Conservation (phyloP, 2,329 filamentous ascomycete genomes). For the Fusarium virguliforme region DNA sequence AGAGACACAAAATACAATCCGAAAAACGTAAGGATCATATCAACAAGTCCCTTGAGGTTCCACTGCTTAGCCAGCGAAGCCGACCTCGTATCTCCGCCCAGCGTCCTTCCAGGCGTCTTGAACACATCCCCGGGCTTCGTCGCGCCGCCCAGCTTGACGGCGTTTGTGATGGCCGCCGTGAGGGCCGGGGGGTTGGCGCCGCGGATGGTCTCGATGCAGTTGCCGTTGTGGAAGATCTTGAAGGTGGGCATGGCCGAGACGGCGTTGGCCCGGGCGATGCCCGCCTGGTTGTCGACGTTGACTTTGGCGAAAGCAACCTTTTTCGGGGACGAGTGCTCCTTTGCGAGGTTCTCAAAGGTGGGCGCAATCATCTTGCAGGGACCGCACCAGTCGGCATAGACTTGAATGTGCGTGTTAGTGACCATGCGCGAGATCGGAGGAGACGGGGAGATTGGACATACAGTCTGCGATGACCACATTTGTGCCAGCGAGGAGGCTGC, state of each 20-base stretch:
- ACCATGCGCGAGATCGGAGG: constrained; percentile 8
- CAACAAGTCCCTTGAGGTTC: constrained; percentile 64
- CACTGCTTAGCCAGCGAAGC: constrained; percentile 34
- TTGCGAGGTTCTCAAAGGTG: constrained; percentile 86
- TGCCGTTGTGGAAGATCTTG: constrained; percentile 86
- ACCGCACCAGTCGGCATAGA: constrained; percentile 96
- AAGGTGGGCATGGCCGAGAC: constrained; percentile 96
- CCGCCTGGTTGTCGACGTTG: constrained; percentile 87
- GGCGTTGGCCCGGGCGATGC: constrained; percentile 82
- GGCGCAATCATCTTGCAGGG: constrained; percentile 95
- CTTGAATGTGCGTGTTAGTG: constrained; percentile 68
- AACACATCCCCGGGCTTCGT: constrained; percentile 66
- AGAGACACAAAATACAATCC: constrained; percentile 75
- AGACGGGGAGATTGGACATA: constrained; percentile 62
- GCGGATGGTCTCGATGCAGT: constrained; percentile 81
- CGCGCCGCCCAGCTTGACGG: constrained; percentile 67
- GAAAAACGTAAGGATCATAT: constrained; percentile 69
- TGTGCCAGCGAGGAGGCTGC: constrained; percentile 78
- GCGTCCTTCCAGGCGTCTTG: constrained; percentile 70
- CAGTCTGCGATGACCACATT: constrained; percentile 92
- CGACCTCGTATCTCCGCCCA: constrained; percentile 62
- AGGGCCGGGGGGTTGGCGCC: constrained; percentile 87
- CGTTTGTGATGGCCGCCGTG: constrained; percentile 82
- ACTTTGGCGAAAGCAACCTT: constrained; percentile 93
- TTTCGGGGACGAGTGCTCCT: constrained; percentile 84